Evolutionary conservation across 805 yeast species (phyloP), one percentile per base, ranked within the genome.

Genomic region (Teunomyces panamensis): DNA sequence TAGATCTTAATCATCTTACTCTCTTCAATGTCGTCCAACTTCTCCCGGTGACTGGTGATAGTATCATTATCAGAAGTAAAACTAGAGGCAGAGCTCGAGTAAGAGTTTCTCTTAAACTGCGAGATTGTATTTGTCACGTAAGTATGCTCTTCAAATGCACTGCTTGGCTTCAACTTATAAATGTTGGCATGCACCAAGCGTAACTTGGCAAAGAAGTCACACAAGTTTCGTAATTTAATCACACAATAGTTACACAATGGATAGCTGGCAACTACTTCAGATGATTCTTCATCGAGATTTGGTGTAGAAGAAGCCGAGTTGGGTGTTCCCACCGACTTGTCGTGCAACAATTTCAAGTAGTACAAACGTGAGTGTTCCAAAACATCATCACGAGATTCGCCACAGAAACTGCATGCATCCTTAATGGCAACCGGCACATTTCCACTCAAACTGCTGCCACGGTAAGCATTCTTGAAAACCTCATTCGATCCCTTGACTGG

Each of bases 401-500:
- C 92, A 70, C 98, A 92, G 37, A 92, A 72, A 4, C 90, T 75
- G 67, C 98, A 92, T 4, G 90, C 81, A 2, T 81, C 81, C 44
- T 77, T 74, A 17, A 87, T 78, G 0, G 96, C 96, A 13, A 87
- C 83, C 0, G 96, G 92, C 2, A 79, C 57, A 5, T 46, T 48
- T 4, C 46, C 49, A 14, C 57, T 56, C 2, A 48, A 34, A 30
- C 53, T 51, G 27, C 47, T 53, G 33, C 60, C 65, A 30, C 51
- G 50, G 46, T 71, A 70, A 1, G 69, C 58, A 30, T 71, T 56
- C 56, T 83, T 80, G 68, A 85, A 85, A 1, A 81, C 79, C 63
- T 87, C 95, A 58, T 91, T 90, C 35, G 85, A 77, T 0, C 92
- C 91, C 44, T 89, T 81, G 7, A 91, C 79, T 0, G 99, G 99